Percentiles rank a stretch among this genome's conserved stretches.
phyloP scores from a whole-genome alignment of 208 protist genomes.

The Leishmania amazonensis region DNA sequence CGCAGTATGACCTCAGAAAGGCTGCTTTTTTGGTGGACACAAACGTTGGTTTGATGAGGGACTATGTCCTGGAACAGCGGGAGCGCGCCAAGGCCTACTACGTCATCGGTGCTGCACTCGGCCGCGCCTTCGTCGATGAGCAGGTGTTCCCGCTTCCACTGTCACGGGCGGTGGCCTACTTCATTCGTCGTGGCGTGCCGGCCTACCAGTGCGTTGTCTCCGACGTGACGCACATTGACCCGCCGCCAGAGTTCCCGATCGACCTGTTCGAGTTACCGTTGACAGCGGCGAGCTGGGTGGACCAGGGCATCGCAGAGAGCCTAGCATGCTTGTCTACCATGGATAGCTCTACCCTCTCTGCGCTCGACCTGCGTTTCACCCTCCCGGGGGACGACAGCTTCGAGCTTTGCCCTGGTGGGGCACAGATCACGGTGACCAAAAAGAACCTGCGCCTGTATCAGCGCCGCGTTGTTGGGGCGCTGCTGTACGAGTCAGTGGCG shows the following conservation, averaged over 20 bases:
- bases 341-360: constrained; percentile 37
- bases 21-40: constrained; percentile 23
- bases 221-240: constrained; percentile 23
- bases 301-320: constrained; percentile 51
- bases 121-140: constrained; percentile 78
- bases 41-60: constrained; percentile 31
- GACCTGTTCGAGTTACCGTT: constrained; percentile 69
- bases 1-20: constrained; percentile 16
- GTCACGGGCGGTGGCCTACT: constrained; percentile 68
- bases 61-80: constrained; percentile 53
- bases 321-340: constrained; percentile 45
- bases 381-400: constrained; percentile 76
- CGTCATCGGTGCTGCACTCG: constrained; percentile 73
- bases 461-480: constrained; percentile 50
- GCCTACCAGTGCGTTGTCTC: constrained; percentile 34
- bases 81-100: constrained; percentile 63
- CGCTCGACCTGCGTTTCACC: constrained; percentile 83
- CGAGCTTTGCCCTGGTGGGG: constrained; percentile 60
- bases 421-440: constrained; percentile 43
- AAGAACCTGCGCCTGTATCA: constrained; percentile 67
- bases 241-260: constrained; percentile 47
- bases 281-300: constrained; percentile 59
- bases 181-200: constrained; percentile 56
- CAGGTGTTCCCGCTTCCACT: constrained; percentile 80
- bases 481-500: constrained; percentile 78